Evolutionary conservation across 2,329 filamentous ascomycete species (phyloP), one percentile per base, ranked within the genome.

Genomic region (Cladophialophora yegresii): DNA sequence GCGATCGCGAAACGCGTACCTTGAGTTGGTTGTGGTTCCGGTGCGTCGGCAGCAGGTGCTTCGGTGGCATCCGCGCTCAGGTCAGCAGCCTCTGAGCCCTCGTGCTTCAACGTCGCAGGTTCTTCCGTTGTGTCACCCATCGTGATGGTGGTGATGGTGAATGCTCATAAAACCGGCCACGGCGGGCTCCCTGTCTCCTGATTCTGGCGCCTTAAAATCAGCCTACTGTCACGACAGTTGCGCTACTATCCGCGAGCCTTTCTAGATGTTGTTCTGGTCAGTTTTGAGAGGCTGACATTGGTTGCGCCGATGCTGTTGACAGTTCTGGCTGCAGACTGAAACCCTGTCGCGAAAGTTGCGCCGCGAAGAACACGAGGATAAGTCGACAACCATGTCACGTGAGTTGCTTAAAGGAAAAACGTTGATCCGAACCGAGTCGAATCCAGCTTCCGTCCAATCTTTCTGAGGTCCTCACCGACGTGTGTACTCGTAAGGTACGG

Each of bases 21-120:
- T 65, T 63, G 53, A 59, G 55, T n/a, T 8, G 51, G 23, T 26
- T 53, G 50, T 26, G 54, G 43, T 30, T 61, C 53, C 8, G 62
- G 8, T 4, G 61, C 65, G 22, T 51, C 23, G 13, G 54, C 61
- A 12, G 28, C 53, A 45, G 62, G 54, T 7, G 36, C 62, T 20
- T 60, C 58, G n/a, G 30, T 45, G 23, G 4, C 51, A 23, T 57
- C 47, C 26, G 36, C 61, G 22, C 36, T 32, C n/a, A 64, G 22
- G 10, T 47, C 62, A 33, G 55, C 32, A 22, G 51, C 43, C 33
- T 67, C 65, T 22, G 65, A 64, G 54, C 54, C 20, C 59, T 67
- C 65, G 6, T 67, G 65, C 58, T 67, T 67, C 58, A 67, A 54
- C 32, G 60, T 62, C 8, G 62, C 40, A 16, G 65, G 58, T 12